These are phyloP conservation scores for Rubus idaeus DNA, from an alignment of 306 rosid genomes.

Conservation along the genomic window DNA sequence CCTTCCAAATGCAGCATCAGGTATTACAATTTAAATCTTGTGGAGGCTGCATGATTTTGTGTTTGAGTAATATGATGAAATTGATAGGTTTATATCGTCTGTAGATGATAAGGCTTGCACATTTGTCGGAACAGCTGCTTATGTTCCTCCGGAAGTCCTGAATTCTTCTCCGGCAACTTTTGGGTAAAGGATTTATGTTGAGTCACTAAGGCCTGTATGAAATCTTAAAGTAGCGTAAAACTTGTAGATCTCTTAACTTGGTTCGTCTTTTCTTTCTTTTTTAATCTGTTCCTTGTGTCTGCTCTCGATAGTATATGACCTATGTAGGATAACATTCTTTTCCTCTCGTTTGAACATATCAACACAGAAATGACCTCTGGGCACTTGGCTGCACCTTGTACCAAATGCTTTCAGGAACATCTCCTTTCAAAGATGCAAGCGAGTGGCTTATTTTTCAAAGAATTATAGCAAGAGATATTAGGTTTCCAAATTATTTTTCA, in stretches of 20 bases:
- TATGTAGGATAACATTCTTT: constrained; percentile 27
- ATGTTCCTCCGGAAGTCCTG: constrained; percentile 99
- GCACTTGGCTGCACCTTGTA: constrained; percentile 99
- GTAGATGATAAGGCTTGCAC: constrained; percentile 98
- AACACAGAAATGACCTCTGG: constrained; percentile 97
- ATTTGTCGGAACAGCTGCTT: constrained; percentile 99
- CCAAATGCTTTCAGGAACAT: constrained; percentile 99
- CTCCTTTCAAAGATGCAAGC: constrained; percentile 97
- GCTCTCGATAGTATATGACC: constrained; percentile 5
- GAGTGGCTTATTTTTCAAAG: constrained; percentile 99
- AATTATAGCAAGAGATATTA: constrained; percentile 92
- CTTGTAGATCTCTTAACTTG: background rate
- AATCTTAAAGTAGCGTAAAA: constrained; percentile 11
- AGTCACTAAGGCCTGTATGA: constrained; percentile 1
- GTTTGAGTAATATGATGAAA: constrained; percentile 25
- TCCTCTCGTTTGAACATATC: constrained; percentile 28
- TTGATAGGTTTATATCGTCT: constrained; percentile 9
- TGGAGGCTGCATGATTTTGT: constrained; percentile 11
- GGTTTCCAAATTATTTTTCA: constrained; percentile 89
- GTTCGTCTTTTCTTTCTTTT: background rate
- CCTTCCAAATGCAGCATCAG: constrained; percentile 99
- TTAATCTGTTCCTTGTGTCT: background rate
- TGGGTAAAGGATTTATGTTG: constrained; percentile 51
- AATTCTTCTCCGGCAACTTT: constrained; percentile 99
- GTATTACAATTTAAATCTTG: constrained; percentile 37